Evolutionary conservation across 164 flowering plant genomes (phyloP).

Genomic region (Vitis rotundifolia): DNA sequence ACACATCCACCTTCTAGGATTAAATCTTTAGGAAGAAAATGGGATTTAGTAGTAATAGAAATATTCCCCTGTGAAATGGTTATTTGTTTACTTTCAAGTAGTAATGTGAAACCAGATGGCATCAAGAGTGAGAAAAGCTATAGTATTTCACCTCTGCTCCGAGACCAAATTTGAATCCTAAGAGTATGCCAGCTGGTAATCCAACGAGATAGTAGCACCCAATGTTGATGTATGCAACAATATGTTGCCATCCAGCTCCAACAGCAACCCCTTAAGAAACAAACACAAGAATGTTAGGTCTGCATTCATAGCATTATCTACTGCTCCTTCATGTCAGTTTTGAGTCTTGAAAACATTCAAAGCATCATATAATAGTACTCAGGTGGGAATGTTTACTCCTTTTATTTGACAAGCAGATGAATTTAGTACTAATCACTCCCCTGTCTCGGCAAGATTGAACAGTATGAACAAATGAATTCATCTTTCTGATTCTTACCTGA

Average conservation of each 20-base stretch:
- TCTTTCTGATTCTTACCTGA: slow-evolving; percentile 43
- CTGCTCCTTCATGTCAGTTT: background rate
- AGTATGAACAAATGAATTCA: background rate
- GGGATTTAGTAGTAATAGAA: no score
- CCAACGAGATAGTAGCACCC: slow-evolving; percentile 64
- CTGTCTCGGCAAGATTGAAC: no score
- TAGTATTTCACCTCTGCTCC: slow-evolving; percentile 46
- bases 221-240: slow-evolving; percentile 59
- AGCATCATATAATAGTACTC: no score
- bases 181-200: slow-evolving; percentile 56
- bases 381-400: no score
- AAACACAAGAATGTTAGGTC: background rate
- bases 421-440: no score
- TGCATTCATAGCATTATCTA: background rate
- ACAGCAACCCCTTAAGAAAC: slow-evolving; percentile 47
- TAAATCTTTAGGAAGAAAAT: no score
- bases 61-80: no score
- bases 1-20: no score
- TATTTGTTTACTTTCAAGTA: no score
- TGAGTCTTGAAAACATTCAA: no score
- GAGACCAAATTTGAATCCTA: slow-evolving; percentile 54
- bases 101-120: no score
- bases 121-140: background rate
- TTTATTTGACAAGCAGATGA: no score
- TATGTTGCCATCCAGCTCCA: slow-evolving; percentile 68